Percentiles rank a stretch among this genome's conserved stretches.
These are phyloP conservation scores for Alternaria sp. DNA, from an alignment of 2,329 filamentous ascomycete species.

Conservation along the genomic window DNA sequence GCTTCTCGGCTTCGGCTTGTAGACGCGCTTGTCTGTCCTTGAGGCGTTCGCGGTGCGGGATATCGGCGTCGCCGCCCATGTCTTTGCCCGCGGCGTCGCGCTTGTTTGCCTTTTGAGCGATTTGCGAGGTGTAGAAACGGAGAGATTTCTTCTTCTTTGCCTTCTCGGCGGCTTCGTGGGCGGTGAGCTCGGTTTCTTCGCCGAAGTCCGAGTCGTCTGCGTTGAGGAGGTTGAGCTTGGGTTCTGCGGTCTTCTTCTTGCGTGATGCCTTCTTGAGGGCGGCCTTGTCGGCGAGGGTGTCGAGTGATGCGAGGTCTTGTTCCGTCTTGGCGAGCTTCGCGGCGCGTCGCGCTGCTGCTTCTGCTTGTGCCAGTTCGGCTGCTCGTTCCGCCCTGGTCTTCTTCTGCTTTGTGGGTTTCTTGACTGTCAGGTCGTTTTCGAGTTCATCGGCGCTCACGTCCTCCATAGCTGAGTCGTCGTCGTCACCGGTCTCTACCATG, in stretches of 20 bases:
- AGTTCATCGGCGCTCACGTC: constrained; percentile 41
- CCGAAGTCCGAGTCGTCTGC: constrained; percentile 87
- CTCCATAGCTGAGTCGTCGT: constrained; percentile 45
- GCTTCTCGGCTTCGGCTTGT: constrained; percentile 84
- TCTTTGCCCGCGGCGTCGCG: constrained; percentile 75
- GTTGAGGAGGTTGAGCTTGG: constrained; percentile 47
- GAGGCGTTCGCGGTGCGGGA: constrained; percentile 87
- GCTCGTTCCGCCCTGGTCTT: constrained; percentile 58
- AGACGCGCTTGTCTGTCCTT: constrained; percentile 85
- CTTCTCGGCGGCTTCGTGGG: constrained; percentile 83
- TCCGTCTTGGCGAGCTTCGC: constrained; percentile 64
- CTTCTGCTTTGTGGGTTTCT: constrained; percentile 49
- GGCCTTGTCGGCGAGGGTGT: constrained; percentile 62
- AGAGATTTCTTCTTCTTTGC: constrained; percentile 87
- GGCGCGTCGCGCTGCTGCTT: constrained; percentile 60
- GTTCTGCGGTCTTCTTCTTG: constrained; percentile 38
- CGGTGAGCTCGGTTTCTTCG: constrained; percentile 81
- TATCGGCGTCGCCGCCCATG: constrained; percentile 78
- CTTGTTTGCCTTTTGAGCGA: constrained; percentile 91
- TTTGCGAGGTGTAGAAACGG: constrained; percentile 97
- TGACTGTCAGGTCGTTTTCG: constrained; percentile 36
- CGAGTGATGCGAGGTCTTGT: constrained; percentile 75
- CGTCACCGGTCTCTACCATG: constrained; percentile 41
- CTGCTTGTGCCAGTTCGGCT: constrained; percentile 60
- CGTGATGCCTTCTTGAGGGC: constrained; percentile 57